phyloP scores from a whole-genome alignment of 1,139 yeast species.

The Keqinozyma sinolaborantium region DNA sequence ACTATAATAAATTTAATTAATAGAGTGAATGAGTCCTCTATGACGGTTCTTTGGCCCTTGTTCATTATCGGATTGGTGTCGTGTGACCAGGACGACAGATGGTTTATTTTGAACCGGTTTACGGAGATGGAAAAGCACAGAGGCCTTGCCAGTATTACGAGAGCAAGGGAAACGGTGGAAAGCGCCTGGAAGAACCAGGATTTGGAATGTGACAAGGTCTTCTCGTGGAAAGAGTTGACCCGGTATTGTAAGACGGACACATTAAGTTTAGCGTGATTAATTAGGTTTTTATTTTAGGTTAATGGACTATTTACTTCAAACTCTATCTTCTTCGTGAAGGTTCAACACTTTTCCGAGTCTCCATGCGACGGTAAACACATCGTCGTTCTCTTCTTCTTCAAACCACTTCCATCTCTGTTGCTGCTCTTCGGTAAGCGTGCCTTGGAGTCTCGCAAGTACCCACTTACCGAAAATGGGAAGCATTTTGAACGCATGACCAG shows the following conservation, averaged over 20 bases:
- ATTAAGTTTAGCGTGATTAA: constrained; percentile 26
- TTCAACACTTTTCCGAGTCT: constrained; percentile 11
- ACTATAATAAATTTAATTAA: constrained; percentile 14
- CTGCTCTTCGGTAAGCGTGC: constrained; percentile 6
- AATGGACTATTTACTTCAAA: too few relatives aligned
- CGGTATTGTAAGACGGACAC: constrained; percentile 27
- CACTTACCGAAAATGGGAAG: constrained; percentile 15
- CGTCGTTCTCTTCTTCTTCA: constrained; percentile 3
- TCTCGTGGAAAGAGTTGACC: constrained; percentile 31
- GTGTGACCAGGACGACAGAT: constrained; percentile 25
- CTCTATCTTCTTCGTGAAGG: constrained; percentile 4
- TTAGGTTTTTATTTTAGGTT: not conserved
- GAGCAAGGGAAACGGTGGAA: constrained; percentile 27
- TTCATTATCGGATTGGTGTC: constrained; percentile 31
- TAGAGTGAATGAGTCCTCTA: constrained; percentile 21
- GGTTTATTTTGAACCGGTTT: constrained; percentile 29
- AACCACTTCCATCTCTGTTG: constrained; percentile 11
- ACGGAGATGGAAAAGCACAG: constrained; percentile 27
- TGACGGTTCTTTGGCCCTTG: constrained; percentile 35
- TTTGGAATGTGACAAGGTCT: constrained; percentile 13
- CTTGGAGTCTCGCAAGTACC: constrained; percentile 9
- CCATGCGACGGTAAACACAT: constrained; percentile 10
- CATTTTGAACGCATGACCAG: constrained; percentile 17
- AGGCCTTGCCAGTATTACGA: constrained; percentile 29
- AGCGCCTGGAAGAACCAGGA: constrained; percentile 36